These are phyloP conservation scores for Fusarium transvaalense DNA, from an alignment of 2,329 filamentous ascomycete genomes.

Conservation along the genomic window DNA sequence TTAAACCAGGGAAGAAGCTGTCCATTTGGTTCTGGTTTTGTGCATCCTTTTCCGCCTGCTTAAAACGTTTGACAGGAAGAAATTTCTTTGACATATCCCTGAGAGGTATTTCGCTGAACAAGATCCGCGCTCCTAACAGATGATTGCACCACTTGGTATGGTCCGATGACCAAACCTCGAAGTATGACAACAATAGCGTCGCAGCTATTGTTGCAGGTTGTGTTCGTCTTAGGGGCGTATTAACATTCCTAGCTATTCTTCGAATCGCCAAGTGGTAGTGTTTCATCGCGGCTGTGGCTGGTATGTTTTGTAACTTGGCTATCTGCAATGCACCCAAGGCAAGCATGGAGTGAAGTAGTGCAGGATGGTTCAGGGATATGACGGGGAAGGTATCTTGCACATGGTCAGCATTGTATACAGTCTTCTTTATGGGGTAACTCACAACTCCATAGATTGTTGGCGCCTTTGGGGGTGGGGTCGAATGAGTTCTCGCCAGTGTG, in stretches of 20 bases:
- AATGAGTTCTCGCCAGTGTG: conserved; percentile 70
- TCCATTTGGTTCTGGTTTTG: conserved; percentile 53
- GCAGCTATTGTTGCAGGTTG: conserved; percentile 89
- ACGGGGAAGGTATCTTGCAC: conserved; percentile 80
- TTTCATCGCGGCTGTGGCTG: conserved; percentile 84
- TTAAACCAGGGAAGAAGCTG: conserved; percentile 46
- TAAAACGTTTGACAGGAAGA: conserved; percentile 69
- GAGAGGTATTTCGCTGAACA: conserved; percentile 87
- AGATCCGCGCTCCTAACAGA: conserved; percentile 83
- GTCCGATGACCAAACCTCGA: conserved; percentile 94
- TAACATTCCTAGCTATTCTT: conserved; percentile 80
- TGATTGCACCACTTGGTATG: conserved; percentile 97
- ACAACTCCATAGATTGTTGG: conserved; percentile 76
- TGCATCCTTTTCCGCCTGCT: conserved; percentile 52
- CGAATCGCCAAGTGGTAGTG: conserved; percentile 92
- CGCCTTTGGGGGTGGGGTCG: conserved; percentile 69
- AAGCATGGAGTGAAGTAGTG: conserved; percentile 89
- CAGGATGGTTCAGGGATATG: conserved; percentile 85
- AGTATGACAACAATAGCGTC: conserved; percentile 87
- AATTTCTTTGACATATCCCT: conserved; percentile 78
- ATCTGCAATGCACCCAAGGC: conserved; percentile 90
- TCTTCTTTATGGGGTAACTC: conserved; percentile 48
- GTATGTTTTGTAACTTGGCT: conserved; percentile 80
- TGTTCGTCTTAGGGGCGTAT: conserved; percentile 74
- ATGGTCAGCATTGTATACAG: conserved; percentile 39